Evolutionary conservation across 495 filamentous ascomycete species (phyloP).

Genomic region (Neurospora africana): DNA sequence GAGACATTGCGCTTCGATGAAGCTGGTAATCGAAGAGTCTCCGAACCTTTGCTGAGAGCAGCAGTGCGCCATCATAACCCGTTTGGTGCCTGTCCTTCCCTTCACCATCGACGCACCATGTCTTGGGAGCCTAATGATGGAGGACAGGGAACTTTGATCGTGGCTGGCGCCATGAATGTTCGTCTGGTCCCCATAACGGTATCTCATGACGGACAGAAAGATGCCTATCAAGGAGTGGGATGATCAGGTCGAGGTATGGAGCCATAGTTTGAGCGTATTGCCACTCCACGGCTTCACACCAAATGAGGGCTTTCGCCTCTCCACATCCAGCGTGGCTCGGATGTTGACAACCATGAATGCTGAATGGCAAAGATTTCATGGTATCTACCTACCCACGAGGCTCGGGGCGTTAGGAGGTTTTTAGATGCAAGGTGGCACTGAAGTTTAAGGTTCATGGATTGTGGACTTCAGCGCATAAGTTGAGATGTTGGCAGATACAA

Average conservation of each 20-base stretch:
- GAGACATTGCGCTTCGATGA: conserved; percentile 1
- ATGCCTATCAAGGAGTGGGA: not conserved
- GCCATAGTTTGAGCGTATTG: not conserved
- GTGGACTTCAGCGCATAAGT: not conserved
- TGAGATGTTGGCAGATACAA: not conserved
- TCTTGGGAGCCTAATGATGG: not conserved
- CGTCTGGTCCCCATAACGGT: not conserved
- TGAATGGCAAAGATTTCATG: not conserved
- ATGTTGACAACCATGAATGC: not conserved
- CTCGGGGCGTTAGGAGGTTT: not conserved
- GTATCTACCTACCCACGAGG: not conserved
- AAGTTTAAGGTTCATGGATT: not conserved
- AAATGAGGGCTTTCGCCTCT: not conserved
- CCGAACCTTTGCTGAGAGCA: not conserved
- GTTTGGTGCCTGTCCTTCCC: not conserved
- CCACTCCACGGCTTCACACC: not conserved
- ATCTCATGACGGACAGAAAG: not conserved
- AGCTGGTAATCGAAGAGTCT: not conserved
- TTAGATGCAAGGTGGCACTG: not conserved
- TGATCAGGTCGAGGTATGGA: not conserved
- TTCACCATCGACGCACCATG: not conserved
- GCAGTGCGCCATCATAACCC: not conserved
- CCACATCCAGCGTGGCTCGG: not conserved
- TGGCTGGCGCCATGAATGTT: not conserved
- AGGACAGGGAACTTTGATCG: not conserved